phyloP scores from a whole-genome alignment of 306 rosid species.

The Fragaria ananassa region DNA sequence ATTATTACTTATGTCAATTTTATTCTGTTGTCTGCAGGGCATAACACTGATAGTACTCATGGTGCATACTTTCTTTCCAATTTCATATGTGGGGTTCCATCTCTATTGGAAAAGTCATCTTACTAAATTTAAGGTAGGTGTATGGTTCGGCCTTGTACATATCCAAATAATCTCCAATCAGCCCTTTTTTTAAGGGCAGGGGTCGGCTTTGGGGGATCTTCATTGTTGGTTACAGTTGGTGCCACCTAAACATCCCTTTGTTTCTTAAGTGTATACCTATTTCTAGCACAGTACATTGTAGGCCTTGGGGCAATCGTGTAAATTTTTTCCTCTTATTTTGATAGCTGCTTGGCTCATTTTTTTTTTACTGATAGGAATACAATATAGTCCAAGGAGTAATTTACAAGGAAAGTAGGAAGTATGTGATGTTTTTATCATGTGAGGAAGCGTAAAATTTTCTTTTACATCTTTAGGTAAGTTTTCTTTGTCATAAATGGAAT shows the following conservation, averaged over 20 bases:
- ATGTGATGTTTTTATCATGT: background rate
- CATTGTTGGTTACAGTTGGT: background rate
- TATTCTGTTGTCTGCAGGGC: slow-evolving; percentile 52
- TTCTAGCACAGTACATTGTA: background rate
- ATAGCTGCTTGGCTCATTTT: background rate
- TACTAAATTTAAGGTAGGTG: slow-evolving; percentile 65
- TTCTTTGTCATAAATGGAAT: background rate
- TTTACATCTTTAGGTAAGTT: background rate
- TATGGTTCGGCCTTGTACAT: background rate
- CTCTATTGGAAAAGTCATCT: slow-evolving; percentile 63
- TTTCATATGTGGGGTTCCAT: slow-evolving; percentile 62
- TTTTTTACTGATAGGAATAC: background rate
- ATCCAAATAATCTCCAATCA: background rate
- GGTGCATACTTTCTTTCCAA: slow-evolving; percentile 68
- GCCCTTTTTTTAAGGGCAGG: background rate
- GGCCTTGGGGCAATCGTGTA: background rate
- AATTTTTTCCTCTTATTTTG: background rate
- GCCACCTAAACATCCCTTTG: background rate
- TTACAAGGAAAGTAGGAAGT: background rate
- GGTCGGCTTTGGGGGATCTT: background rate
- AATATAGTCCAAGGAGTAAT: background rate
- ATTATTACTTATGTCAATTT: background rate
- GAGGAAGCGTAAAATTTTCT: background rate
- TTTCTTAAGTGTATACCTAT: background rate
- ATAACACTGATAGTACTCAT: slow-evolving; percentile 54